Conservation (phyloP, 176 grass and related monocot species). For the Triticum turgidum region DNA sequence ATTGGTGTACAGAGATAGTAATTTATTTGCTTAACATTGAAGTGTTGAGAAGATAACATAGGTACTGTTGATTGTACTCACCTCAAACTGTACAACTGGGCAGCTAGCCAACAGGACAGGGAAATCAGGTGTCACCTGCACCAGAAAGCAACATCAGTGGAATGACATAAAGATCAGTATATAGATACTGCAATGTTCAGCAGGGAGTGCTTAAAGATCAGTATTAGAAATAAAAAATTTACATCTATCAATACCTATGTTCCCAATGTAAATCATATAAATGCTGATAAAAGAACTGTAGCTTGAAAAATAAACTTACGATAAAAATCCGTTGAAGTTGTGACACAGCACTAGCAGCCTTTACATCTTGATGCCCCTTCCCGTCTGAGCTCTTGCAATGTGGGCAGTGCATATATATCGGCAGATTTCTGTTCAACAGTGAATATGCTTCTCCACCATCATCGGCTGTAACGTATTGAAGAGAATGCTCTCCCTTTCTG, state of each 20-base stretch:
- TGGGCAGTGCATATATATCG: constrained; percentile 95
- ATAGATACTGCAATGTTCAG: constrained; percentile 3
- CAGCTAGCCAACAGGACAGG: constrained; percentile 76
- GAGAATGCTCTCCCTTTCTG: constrained; percentile 41
- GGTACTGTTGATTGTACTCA: constrained; percentile 8
- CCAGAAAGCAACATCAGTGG: constrained; percentile 22
- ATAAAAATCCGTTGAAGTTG: constrained; percentile 95
- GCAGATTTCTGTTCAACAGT: constrained; percentile 83
- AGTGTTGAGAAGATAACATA: constrained; percentile 14
- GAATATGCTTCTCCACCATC: constrained; percentile 80
- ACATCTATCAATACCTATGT: neutral
- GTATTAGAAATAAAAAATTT: neutral
- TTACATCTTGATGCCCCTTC: constrained; percentile 54
- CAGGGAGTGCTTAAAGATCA: neutral
- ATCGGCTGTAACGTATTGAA: constrained; percentile 50
- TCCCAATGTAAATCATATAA: constrained; percentile 3
- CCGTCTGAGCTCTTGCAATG: constrained; percentile 68
- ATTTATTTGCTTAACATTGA: neutral
- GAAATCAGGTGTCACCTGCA: constrained; percentile 83
- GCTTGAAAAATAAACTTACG: constrained; percentile 49
- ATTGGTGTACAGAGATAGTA: neutral
- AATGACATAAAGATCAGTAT: constrained; percentile 18
- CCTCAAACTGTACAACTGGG: constrained; percentile 87
- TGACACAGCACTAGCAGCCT: constrained; percentile 63
- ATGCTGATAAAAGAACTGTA: neutral